phyloP scores from a whole-genome alignment of 2,329 filamentous ascomycete genomes.

The Fusarium ambrosium region DNA sequence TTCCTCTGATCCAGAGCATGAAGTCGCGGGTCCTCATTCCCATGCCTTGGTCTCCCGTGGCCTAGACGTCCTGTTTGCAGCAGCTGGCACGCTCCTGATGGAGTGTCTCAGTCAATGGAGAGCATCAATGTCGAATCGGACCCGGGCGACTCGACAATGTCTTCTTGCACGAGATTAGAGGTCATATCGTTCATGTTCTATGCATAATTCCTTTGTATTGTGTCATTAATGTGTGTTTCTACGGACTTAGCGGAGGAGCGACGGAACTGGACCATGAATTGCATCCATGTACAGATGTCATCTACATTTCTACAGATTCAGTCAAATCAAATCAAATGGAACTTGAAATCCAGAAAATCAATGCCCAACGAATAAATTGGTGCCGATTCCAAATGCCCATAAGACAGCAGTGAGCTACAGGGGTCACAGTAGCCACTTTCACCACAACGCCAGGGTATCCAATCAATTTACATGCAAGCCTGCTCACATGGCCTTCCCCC shows the following conservation, averaged over 20 bases:
- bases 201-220: slow-evolving; percentile 35
- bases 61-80: slow-evolving; percentile 59
- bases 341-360: slow-evolving; percentile 6
- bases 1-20: slow-evolving; percentile 96
- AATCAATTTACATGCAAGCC: slow-evolving; percentile 41
- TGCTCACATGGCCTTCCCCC: slow-evolving; percentile 25
- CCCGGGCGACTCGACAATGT: slow-evolving; percentile 7
- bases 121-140: background rate
- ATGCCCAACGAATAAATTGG: slow-evolving; percentile 5
- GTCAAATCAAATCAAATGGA: slow-evolving; percentile 11
- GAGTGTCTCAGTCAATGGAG: slow-evolving; percentile 10
- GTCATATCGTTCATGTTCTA: slow-evolving; percentile 11
- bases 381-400: slow-evolving; percentile 3
- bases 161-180: slow-evolving; percentile 31
- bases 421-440: slow-evolving; percentile 17
- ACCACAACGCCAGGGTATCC: slow-evolving; percentile 45
- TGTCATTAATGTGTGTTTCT: slow-evolving; percentile 30
- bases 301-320: slow-evolving; percentile 41
- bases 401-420: background rate
- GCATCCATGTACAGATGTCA: slow-evolving; percentile 44
- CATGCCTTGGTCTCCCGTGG: slow-evolving; percentile 96
- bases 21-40: slow-evolving; percentile 93
- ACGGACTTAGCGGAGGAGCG: slow-evolving; percentile 34
- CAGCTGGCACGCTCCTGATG: background rate
- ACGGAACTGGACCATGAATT: slow-evolving; percentile 41